A percentile compares a stretch with the other conserved stretches of the same genome.
These are phyloP conservation scores for Globisporangium viniferum DNA, from an alignment of 352 stramenopile species.

Conservation along the genomic window DNA sequence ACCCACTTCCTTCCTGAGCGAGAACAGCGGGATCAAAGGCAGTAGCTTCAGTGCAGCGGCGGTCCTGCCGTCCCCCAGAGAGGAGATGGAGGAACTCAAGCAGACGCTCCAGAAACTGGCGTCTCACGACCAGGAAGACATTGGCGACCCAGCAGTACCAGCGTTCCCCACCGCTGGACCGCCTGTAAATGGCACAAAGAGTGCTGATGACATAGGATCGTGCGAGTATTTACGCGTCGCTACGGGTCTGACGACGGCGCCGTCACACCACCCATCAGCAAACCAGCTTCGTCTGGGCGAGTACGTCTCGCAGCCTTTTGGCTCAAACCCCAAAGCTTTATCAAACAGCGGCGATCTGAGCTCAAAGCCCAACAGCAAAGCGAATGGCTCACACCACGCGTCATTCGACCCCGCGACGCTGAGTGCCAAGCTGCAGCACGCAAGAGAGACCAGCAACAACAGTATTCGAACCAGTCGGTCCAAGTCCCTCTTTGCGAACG, in stretches of 20 bases:
- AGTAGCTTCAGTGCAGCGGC: conserved; percentile 18
- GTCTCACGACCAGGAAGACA: conserved; percentile 26
- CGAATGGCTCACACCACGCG: conserved; percentile 9
- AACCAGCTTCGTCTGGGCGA: conserved; percentile 28
- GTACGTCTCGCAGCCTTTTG: conserved; percentile 15
- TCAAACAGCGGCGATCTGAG: background rate
- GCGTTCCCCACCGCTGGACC: background rate
- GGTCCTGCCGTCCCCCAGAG: conserved; percentile 31
- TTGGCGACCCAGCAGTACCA: background rate
- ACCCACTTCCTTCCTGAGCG: conserved; percentile 11
- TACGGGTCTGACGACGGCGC: conserved; percentile 9
- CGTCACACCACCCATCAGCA: background rate
- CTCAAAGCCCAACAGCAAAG: background rate
- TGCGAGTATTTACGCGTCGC: conserved; percentile 30
- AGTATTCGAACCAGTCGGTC: conserved; percentile 8
- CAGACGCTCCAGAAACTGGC: conserved; percentile 63
- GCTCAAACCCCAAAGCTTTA: background rate
- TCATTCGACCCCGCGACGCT: conserved; percentile 23
- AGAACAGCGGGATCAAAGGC: background rate
- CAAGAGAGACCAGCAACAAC: conserved; percentile 7
- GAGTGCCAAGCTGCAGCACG: conserved; percentile 10
- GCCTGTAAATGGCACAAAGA: background rate
- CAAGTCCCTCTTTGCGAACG: conserved; percentile 14
- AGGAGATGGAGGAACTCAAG: conserved; percentile 73
- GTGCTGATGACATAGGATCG: background rate